Base-by-base conservation (phyloP, 345 rosid species). In the Geranium brycei region DNA sequence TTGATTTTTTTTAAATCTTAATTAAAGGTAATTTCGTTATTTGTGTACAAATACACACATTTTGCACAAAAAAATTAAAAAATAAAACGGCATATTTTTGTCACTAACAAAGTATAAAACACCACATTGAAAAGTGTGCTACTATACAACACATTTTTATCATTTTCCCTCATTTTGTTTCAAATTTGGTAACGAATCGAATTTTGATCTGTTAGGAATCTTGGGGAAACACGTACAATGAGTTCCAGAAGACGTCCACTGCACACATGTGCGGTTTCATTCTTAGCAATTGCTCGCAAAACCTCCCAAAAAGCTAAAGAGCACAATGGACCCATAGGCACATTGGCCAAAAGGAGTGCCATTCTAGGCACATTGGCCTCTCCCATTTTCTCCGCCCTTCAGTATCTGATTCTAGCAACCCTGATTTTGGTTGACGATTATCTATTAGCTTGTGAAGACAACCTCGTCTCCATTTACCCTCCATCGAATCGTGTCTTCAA, bases 181-280 rank as follows among this genome's bases (percentile, higher is more conserved):
- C 65, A 23, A 12, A 19, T 16, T 63, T 47, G 17, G 15, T 63
- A 28, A 31, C 8, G 5, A 11, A 17, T 40, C 23, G 51, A n/a
- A n/a, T 23, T 11, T 31, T 62, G 60, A 51, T 30, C 51, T 61
- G 51, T 13, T 17, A 76, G 77, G 83, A 76, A 69, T 41, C 63
- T 69, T 35, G 64, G 23, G 64, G 17, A 31, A 61, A n/a, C 19
- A 57, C 12, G 58, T 31, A 38, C 60, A 23, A 76, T 69, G 79
- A 73, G 62, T 65, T 57, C 66, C 17, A 63, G 85, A 62, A 78
- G 75, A 13, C 83, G 80, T 17, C 96, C 90, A 17, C 73, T 92
- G 76, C 82, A 83, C 60, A 79, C 93, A 1, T 79, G 81, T 65
- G 79, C 76, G 28, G 73, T 66, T 59, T 78, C 77, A 3, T 62